Evolutionary conservation across 176 grass and related monocot species (phyloP), one percentile per base, ranked within the genome.

Genomic region (Bothriochloa decipiens): DNA sequence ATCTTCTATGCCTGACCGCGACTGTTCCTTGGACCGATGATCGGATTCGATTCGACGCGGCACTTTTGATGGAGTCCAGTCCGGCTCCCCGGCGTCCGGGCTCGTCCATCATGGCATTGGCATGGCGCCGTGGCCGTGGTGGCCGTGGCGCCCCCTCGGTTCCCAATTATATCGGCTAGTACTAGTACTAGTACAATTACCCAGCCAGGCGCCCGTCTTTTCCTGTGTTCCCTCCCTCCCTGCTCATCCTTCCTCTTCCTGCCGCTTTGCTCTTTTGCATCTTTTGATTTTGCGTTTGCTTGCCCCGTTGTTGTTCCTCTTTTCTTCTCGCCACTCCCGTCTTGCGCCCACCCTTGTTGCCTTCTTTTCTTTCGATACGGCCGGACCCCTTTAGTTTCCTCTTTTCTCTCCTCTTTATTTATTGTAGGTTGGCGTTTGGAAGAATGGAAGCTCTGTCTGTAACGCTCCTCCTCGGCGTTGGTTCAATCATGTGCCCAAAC

Each of bases 21-120:
- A 91, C 90, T 89, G 94, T 90, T 93, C 91, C 84, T 93, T 96
- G 83, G 89, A 96, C 89, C 84, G 88, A 96, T 91, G 91, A 91
- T 96, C 85, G 79, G 69, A 83, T 86, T 86, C 90, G 90, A 91
- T 87, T 91, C 89, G 89, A 91, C 89, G 61, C 40, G 63, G 74
- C 35, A 16, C 87, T 86, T 92, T 92, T 89, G 86, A 86, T 79
- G 86, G 50, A 73, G 10, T 7, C 1, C 8, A 8, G 18, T 8
- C 39, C 40, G 40, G 40, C 16, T 10, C 35, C 35, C 17, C 67
- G 17, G 8, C 35, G 3, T 39, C 67, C 35, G 63, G 63, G 18
- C 67, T 7, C 53, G 16, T 2, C 69, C 40, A 89, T 89, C 45
- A 92, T 85, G 84, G 66, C 83, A 16, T 10, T 35, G 8, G 35